Base-by-base conservation (phyloP, 2,329 filamentous ascomycete genomes). In the Niveomyces coronatus region DNA sequence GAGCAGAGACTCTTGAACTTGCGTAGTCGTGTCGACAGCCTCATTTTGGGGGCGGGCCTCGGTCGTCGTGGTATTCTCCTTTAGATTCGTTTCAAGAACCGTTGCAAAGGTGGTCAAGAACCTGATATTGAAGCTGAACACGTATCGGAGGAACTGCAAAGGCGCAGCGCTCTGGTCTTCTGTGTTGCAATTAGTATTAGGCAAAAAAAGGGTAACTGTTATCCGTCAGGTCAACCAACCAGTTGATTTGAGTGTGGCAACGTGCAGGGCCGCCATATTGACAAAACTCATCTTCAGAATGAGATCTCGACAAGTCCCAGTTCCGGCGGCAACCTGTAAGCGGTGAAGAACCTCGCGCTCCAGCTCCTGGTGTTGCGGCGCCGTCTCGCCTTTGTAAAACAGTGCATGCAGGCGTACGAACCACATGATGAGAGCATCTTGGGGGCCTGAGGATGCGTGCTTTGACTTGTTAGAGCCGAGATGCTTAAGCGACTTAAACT, bases 391-490 rank as follows among this genome's bases (percentile, higher is more conserved):
- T 44, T 79, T 79, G 60, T 83, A 89, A 57, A 85, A 89, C 53
- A 82, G 78, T 33, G 85, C 85, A 55, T 95, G 89, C 30, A 95
- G 71, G 48, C 82, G 79, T 43, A 89, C 74, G 51, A 95, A 94
- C 81, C 87, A 91, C 36, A 77, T 75, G 32, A 80, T 67, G 40
- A 94, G 71, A 24, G 79, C 76, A 47, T 78, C 74, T 27, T 72
- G 69, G 2, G 72, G 68, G 39, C 73, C 70, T 8, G 37, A 35
- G 41, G 75, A 41, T 48, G 39, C 57, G 44, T 28, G 58, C 42
- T 41, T 57, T 45, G 45, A 51, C 47, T 59, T 49, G 43, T 58
- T 40, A 45, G 53, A 44, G 47, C 53, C 42, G 53, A 61, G 53
- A 40, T 60, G 61, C 30, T 64, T 56, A n/a, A 74, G 60, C 10